Evolutionary conservation across 179 eudicot genomes (phyloP).

Genomic region (Gypsophila paniculata): DNA sequence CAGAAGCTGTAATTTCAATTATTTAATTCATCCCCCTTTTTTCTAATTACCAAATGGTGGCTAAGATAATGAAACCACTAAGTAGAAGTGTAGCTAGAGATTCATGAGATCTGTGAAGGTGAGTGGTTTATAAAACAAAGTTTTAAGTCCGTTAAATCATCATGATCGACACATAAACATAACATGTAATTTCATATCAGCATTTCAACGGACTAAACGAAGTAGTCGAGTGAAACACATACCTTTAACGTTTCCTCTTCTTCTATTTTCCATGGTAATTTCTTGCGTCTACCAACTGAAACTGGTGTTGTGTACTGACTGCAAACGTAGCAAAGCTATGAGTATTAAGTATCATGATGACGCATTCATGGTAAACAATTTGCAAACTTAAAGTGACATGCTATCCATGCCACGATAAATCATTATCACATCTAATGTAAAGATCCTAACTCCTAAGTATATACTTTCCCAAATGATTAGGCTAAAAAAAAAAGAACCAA

Average conservation of each 20-base stretch:
- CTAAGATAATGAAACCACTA: not conserved
- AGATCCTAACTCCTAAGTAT: not conserved
- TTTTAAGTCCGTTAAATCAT: not conserved
- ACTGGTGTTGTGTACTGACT: constrained; percentile 27
- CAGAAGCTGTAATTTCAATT: not conserved
- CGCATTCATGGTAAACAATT: not conserved
- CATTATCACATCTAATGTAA: not conserved
- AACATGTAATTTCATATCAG: constrained; percentile 1
- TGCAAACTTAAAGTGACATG: not conserved
- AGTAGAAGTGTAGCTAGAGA: not conserved
- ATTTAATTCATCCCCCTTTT: too few relatives aligned
- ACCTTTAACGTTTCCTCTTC: constrained; percentile 68
- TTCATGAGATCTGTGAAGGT: not conserved
- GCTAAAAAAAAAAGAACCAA: not conserved
- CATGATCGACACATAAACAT: not conserved
- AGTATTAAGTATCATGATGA: not conserved
- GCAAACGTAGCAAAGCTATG: constrained; percentile 22
- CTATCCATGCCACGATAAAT: not conserved
- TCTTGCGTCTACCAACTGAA: constrained; percentile 36
- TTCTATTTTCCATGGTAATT: constrained; percentile 47
- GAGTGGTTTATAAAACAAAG: not conserved
- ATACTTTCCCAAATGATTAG: not conserved
- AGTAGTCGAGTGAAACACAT: constrained; percentile 7
- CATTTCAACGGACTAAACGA: not conserved
- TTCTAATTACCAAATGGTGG: too few relatives aligned